Percentiles rank a stretch among this genome's conserved stretches.
phyloP scores from a whole-genome alignment of 495 filamentous ascomycete species.

The Neurospora pannonica region DNA sequence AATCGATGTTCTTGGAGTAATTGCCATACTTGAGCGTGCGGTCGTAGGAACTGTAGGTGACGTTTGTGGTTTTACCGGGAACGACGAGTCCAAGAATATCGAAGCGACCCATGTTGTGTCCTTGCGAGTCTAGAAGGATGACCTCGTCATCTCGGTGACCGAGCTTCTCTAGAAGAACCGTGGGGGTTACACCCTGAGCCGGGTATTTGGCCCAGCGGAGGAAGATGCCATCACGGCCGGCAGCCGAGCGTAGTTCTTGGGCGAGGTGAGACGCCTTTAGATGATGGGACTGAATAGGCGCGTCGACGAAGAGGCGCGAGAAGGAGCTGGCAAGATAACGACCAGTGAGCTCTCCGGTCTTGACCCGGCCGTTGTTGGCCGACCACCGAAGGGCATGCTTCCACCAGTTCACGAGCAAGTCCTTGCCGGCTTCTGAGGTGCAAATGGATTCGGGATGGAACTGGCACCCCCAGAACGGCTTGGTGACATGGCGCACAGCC shows the following conservation, averaged over 20 bases:
- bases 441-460: neutral
- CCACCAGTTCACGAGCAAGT: neutral
- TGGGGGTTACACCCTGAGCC: neutral
- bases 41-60: neutral
- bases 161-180: neutral
- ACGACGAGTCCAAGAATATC: neutral
- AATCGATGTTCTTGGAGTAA: neutral
- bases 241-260: neutral
- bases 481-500: neutral
- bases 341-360: neutral
- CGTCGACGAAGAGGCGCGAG: neutral
- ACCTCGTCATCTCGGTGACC: neutral
- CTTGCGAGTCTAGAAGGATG: neutral
- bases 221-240: neutral
- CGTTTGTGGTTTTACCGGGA: neutral
- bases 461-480: neutral
- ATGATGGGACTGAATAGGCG: neutral
- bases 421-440: neutral
- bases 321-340: neutral
- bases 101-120: neutral
- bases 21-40: neutral
- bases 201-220: neutral
- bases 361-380: neutral
- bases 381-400: neutral
- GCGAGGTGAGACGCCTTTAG: neutral